Base-by-base conservation (phyloP, 768 basidiomycete species). In the Grammothele lineata region DNA sequence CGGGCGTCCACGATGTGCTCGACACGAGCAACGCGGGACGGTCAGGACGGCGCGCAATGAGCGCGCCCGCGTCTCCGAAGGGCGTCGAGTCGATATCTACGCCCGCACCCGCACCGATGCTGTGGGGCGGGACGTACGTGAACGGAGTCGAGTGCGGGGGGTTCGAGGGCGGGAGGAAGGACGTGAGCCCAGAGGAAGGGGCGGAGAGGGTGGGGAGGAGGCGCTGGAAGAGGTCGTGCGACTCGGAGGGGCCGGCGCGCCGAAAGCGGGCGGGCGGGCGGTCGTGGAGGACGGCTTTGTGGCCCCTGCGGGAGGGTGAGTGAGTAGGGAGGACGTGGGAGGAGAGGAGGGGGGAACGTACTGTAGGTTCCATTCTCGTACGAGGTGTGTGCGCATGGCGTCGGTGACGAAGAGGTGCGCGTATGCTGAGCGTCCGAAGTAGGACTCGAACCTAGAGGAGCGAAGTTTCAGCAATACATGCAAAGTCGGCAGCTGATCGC, bases 1-100 rank as follows among this genome's bases (percentile, higher is more conserved):
- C 96, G 5, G 91, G 81, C 1, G 96, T 98, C 95, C 95, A 98
- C 14, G 89, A 92, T 1, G 96, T 99, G 55, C 91, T 90, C 19
- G 89, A 92, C 22, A 99, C 83, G 15, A 97, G 55, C 2, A 98
- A 69, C 1, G 92, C 93, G 4, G 92, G 91, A 47, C 94, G 74
- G 53, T 92, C 88, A 2, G 68, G 57, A 26, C 89, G 77, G 21
- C 80, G 65, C n/a, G 59, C 59, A 4, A 86, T 81, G 57, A 71
- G 63, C 34, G 51, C 11, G 56, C 45, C 50, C 38, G 55, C 37
- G 21, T 53, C 46, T 37, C 56, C 19, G 48, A 54, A 55, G 27
- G 43, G 41, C 27, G 40, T 41, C 7, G 40, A 19, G 8, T 22
- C 14, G 19, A 36, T 15, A n/a, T 40, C 24, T 17, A 18, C 38